phyloP scores from a whole-genome alignment of 2,329 filamentous ascomycete genomes.

The Didymella lethalis region DNA sequence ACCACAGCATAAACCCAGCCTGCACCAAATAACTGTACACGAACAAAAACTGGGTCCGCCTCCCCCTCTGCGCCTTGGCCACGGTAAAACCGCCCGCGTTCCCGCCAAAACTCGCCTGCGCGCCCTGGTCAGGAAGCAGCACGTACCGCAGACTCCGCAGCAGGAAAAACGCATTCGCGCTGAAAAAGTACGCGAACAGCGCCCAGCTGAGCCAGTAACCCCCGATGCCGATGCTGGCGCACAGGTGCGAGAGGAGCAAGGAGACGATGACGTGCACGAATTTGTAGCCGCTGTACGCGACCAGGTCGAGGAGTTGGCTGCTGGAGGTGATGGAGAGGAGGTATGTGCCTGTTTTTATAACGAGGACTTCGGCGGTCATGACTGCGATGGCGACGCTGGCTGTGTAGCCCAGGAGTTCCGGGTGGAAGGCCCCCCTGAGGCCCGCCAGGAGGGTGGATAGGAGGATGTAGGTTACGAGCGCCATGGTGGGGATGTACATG shows the following conservation, averaged over 20 bases:
- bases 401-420: slow-evolving; percentile 89
- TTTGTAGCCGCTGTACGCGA: slow-evolving; percentile 98
- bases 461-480: slow-evolving; percentile 95
- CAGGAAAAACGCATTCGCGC: slow-evolving; percentile 96
- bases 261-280: slow-evolving; percentile 97
- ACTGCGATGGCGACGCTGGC: slow-evolving; percentile 84
- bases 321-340: slow-evolving; percentile 93
- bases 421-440: slow-evolving; percentile 88
- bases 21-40: slow-evolving; percentile 88
- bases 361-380: slow-evolving; percentile 86
- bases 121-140: slow-evolving; percentile 72
- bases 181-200: slow-evolving; percentile 89
- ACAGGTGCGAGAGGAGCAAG: slow-evolving; percentile 74
- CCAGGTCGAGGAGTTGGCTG: slow-evolving; percentile 88
- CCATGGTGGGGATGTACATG: slow-evolving; percentile 99
- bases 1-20: slow-evolving; percentile 90
- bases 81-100: slow-evolving; percentile 70
- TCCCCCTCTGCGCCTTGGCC: slow-evolving; percentile 72
- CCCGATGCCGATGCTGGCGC: slow-evolving; percentile 73
- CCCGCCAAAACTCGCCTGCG: slow-evolving; percentile 30
- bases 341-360: slow-evolving; percentile 91
- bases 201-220: slow-evolving; percentile 89
- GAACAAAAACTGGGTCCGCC: slow-evolving; percentile 47
- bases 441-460: slow-evolving; percentile 90
- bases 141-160: slow-evolving; percentile 97